phyloP scores from a whole-genome alignment of 2,329 filamentous ascomycete genomes.

The Ploettnerulaceae sp. region DNA sequence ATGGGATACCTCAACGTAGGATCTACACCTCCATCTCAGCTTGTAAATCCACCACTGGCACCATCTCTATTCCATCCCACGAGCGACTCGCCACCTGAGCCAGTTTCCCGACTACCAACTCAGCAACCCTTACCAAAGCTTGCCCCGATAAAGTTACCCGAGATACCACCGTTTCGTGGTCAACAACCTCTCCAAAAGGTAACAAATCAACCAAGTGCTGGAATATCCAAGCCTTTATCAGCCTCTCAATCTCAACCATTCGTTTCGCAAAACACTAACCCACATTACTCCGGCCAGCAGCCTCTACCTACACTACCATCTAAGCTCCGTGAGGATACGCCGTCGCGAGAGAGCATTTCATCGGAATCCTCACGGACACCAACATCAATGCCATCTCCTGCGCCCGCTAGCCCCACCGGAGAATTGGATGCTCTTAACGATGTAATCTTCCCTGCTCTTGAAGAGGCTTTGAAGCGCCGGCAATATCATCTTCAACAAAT shows the following conservation, averaged over 20 bases:
- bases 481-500: conserved; percentile 49
- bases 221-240: conserved; percentile 28
- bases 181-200: conserved; percentile 28
- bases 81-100: conserved; percentile 16
- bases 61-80: conserved; percentile 25
- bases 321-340: conserved; percentile 32
- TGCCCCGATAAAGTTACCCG: conserved; percentile 34
- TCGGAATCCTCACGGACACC: conserved; percentile 34
- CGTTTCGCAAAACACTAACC: conserved; percentile 29
- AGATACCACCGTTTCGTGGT: conserved; percentile 36
- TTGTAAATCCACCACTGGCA: conserved; percentile 21
- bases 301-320: conserved; percentile 33
- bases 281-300: conserved; percentile 27
- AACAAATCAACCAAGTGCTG: conserved; percentile 29
- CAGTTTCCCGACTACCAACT: conserved; percentile 25
- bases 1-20: conserved; percentile 52
- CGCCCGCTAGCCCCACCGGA: conserved; percentile 53
- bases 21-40: conserved; percentile 26
- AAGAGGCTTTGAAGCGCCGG: conserved; percentile 82
- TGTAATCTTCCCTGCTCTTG: conserved; percentile 88
- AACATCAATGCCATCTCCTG: conserved; percentile 51
- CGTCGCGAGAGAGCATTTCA: conserved; percentile 29
- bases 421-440: conserved; percentile 84
- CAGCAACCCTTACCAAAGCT: conserved; percentile 36
- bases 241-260: conserved; percentile 19